Percentiles rank a stretch among this genome's conserved stretches.
Conservation (phyloP, 352 stramenopile species). For the Pythium myriotylum region DNA sequence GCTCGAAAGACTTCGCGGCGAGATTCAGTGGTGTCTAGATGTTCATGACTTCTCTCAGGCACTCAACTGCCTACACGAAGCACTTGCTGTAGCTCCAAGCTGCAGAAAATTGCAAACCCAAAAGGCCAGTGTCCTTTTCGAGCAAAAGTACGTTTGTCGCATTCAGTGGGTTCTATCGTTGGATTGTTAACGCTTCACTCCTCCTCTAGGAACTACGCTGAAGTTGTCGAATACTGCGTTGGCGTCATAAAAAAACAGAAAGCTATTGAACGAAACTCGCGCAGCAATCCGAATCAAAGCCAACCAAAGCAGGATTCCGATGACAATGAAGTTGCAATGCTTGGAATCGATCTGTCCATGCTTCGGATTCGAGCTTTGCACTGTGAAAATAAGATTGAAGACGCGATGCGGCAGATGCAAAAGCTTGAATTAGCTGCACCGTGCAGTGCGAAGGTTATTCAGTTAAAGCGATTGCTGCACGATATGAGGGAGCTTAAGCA, state of each 20-base stretch:
- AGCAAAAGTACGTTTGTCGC: conserved; percentile 56
- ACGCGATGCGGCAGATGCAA: conserved; percentile 54
- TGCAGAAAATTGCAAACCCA: conserved; percentile 60
- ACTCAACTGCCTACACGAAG: conserved; percentile 49
- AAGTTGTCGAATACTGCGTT: conserved; percentile 53
- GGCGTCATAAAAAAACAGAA: conserved; percentile 60
- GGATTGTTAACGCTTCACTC: neutral
- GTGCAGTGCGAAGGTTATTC: conserved; percentile 72
- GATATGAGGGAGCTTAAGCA: conserved; percentile 74
- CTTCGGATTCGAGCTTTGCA: conserved; percentile 52
- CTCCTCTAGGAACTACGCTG: conserved; percentile 60
- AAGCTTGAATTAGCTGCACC: conserved; percentile 66
- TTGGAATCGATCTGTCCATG: conserved; percentile 67
- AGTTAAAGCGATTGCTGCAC: conserved; percentile 62
- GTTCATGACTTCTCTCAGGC: conserved; percentile 48
- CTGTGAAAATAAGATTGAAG: conserved; percentile 70
- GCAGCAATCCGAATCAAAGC: neutral
- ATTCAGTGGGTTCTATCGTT: neutral
- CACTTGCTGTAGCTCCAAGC: conserved; percentile 53
- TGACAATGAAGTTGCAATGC: conserved; percentile 44
- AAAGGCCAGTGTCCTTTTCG: conserved; percentile 63
- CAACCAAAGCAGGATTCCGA: conserved; percentile 4
- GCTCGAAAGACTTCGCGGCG: conserved; percentile 41
- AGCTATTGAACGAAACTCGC: conserved; percentile 17
- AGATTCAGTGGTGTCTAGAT: conserved; percentile 68